Evolutionary conservation across 192 early-diverging fungal genomes (phyloP).

Genomic region (Entomortierella chlamydospora): DNA sequence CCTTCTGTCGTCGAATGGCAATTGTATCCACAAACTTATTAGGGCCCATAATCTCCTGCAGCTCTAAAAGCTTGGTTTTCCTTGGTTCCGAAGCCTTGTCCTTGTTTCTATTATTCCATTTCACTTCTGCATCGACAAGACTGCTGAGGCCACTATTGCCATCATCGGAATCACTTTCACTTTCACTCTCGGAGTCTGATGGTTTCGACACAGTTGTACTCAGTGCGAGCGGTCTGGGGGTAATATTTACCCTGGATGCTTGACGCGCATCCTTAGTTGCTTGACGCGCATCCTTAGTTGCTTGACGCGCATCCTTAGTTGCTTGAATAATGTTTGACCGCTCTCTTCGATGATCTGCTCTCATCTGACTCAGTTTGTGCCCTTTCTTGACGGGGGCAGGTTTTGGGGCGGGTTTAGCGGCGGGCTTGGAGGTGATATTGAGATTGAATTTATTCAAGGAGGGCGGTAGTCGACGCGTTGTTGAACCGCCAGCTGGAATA

Average conservation of each 20-base stretch:
- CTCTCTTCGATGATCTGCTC: slow-evolving; percentile 26
- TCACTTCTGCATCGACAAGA: slow-evolving; percentile 39
- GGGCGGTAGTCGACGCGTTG: slow-evolving; percentile 14
- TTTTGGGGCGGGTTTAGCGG: slow-evolving; percentile 24
- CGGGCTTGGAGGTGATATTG: slow-evolving; percentile 3
- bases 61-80: slow-evolving; percentile 60
- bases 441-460: slow-evolving; percentile 13
- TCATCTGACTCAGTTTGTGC: slow-evolving; percentile 48
- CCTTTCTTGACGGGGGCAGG: slow-evolving; percentile 45
- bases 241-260: slow-evolving; percentile 1
- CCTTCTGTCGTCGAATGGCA: slow-evolving; percentile 10
- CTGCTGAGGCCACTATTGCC: slow-evolving; percentile 38
- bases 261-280: slow-evolving; percentile 36
- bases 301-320: slow-evolving; percentile 32
- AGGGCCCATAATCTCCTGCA: slow-evolving; percentile 25
- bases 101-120: slow-evolving; percentile 48
- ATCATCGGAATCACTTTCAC: slow-evolving; percentile 46
- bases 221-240: background rate
- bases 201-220: slow-evolving; percentile 4
- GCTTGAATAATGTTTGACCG: slow-evolving; percentile 29
- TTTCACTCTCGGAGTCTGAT: slow-evolving; percentile 30
- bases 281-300: slow-evolving; percentile 36
- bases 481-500: slow-evolving; percentile 26
- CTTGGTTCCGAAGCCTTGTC: slow-evolving; percentile 45
- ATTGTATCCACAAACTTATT: slow-evolving; percentile 18